These are phyloP conservation scores for Sutorius australiensis DNA, from an alignment of 768 basidiomycete species.

Conservation along the genomic window DNA sequence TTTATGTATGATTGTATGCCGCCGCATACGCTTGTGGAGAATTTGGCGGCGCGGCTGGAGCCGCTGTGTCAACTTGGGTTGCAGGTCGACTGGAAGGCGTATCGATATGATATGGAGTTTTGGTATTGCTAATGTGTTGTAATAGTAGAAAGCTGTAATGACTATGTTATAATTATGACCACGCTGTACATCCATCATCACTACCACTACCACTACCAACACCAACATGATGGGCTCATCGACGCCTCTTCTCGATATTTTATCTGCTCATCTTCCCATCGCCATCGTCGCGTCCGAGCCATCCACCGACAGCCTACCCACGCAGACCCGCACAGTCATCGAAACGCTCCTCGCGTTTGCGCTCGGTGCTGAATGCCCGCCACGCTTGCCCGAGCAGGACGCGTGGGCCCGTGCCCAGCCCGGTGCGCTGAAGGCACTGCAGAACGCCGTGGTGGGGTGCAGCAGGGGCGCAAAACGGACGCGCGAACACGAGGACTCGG, in stretches of 20 bases:
- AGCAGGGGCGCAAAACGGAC: slow-evolving; percentile 20
- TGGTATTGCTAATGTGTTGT: slow-evolving; percentile 9
- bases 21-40: slow-evolving; percentile 10
- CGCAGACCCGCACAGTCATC: slow-evolving; percentile 6
- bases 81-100: slow-evolving; percentile 22
- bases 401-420: slow-evolving; percentile 28
- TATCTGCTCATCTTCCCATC: slow-evolving; percentile 19
- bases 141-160: no score
- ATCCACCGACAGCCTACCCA: not conserved
- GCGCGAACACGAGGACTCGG: slow-evolving; percentile 16
- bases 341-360: slow-evolving; percentile 31
- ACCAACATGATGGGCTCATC: slow-evolving; percentile 6
- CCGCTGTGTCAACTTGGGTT: slow-evolving; percentile 18
- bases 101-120: slow-evolving; percentile 20
- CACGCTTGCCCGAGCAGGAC: slow-evolving; percentile 8
- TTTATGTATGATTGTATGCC: slow-evolving; percentile 16
- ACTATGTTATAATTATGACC: no score
- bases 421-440: slow-evolving; percentile 21
- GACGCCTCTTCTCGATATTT: slow-evolving; percentile 26
- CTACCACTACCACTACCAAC: no score
- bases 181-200: no score
- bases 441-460: not conserved
- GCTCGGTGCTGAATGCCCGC: slow-evolving; percentile 26
- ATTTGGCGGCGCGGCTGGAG: slow-evolving; percentile 17
- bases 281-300: slow-evolving; percentile 7